Evolutionary conservation across 2,329 filamentous ascomycete genomes (phyloP), one percentile per base, ranked within the genome.

Genomic region (Colletotrichum eleusines): DNA sequence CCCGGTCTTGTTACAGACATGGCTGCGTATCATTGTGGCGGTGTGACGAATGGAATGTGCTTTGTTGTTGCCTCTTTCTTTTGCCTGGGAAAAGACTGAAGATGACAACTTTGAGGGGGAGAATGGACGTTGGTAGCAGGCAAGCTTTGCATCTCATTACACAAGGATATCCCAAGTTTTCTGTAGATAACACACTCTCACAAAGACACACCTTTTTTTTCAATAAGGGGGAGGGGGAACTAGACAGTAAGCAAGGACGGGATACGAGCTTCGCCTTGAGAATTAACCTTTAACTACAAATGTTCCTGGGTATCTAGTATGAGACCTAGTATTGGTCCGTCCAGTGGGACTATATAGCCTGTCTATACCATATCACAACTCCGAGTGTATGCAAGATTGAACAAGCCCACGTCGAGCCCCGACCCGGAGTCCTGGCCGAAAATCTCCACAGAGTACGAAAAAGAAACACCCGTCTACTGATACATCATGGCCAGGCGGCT

Each of bases 401-500:
- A 31, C 40, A 14, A 20, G 40, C 31, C 55, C 20, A 46, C 20
- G 23, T 48, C 42, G n/a, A 26, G 31, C 53, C 53, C 53, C 1
- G 33, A 5, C 20, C 53, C 12, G 11, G 38, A 23, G 31, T 16
- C 5, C n/a, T 16, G 28, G 20, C 5, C n/a, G n/a, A n/a, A 55
- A 38, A 55, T 55, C 31, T 38, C 6, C 33, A 38, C 20, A 18
- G 16, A 2, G 23, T 23, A 16, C n/a, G 20, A 38, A 20, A 7
- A 8, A 35, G 33, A n/a, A 23, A 38, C 20, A 5, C 20, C 38
- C 5, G 33, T 57, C 58, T 63, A 67, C 58, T 63, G 63, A 59
- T 66, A 62, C 55, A 79, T 77, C 73, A 73, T 74, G 14, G 74
- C 84, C 67, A 84, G 78, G 35, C 87, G 83, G 73, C 86, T 88